Conservation (phyloP, 495 filamentous ascomycete species). For the Penicillium psychrofluorescens region DNA sequence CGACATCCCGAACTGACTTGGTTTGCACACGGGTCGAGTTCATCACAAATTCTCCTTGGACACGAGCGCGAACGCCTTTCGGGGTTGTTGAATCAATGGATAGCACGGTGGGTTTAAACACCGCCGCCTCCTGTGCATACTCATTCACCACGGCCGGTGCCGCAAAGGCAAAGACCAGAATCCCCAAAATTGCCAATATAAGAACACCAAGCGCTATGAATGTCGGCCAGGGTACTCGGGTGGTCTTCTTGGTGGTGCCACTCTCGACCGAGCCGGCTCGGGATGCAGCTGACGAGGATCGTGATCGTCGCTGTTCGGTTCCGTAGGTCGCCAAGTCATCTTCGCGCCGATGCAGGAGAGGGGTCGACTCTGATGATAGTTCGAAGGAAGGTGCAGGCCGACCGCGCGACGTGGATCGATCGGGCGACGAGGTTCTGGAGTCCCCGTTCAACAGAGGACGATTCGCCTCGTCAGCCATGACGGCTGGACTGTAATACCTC, state of each 20-base stretch:
- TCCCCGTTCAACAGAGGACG: slow-evolving; percentile 23
- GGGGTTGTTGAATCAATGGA: slow-evolving; percentile 77
- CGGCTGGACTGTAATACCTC: slow-evolving; percentile 3
- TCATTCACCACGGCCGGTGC: slow-evolving; percentile 71
- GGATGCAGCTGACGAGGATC: slow-evolving; percentile 14
- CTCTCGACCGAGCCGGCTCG: slow-evolving; percentile 4
- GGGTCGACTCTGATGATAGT: slow-evolving; percentile 37
- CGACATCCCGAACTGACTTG: slow-evolving; percentile 62
- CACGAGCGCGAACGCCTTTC: slow-evolving; percentile 65
- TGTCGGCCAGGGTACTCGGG: slow-evolving; percentile 46
- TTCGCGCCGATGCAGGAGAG: slow-evolving; percentile 30
- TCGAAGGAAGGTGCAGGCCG: slow-evolving; percentile 21
- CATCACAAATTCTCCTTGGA: slow-evolving; percentile 73
- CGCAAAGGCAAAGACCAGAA: slow-evolving; percentile 64
- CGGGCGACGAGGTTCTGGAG: slow-evolving; percentile 4
- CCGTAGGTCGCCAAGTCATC: slow-evolving; percentile 29
- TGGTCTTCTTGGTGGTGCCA: slow-evolving; percentile 16
- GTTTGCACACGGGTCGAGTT: slow-evolving; percentile 69
- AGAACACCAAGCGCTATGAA: slow-evolving; percentile 47
- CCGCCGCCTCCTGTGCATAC: slow-evolving; percentile 75
- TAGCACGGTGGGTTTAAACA: slow-evolving; percentile 72
- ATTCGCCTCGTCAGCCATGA: slow-evolving; percentile 31
- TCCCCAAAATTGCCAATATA: slow-evolving; percentile 35
- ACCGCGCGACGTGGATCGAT: not conserved
- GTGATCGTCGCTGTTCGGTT: slow-evolving; percentile 13